Base-by-base conservation (phyloP, 2,329 filamentous ascomycete genomes). In the Byssochlamys sp. region DNA sequence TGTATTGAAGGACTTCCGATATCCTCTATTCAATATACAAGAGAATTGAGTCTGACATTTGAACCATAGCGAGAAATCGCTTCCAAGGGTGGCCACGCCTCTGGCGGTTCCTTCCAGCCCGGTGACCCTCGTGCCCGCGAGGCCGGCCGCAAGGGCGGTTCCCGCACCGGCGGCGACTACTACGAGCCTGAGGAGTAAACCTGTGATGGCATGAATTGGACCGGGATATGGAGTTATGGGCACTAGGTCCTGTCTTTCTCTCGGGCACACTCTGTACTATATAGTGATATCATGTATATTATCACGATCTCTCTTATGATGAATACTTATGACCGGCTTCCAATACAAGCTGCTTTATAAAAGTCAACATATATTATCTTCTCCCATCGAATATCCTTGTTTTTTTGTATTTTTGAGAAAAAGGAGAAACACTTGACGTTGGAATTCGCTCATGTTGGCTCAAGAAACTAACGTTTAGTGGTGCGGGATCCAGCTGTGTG, bases 101-200 rank as follows among this genome's bases (percentile, higher is more conserved):
- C 59, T 29, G 45, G 61, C 39, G 64, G 61, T 11, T 61, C 59
- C 12, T 65, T 65, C 53, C 31, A 59, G 55, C 60, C 59, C 31
- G 62, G 62, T 24, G 60, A 62, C 19, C 48, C 14, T 7, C 49
- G 57, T 7, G 61, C 62, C 10, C 35, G 49, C 9, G 62, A 64
- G 50, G 62, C 62, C 3, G 63, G 63, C 2, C 50, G 57, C 24
- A 65, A 60, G 52, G 62, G 62, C 10, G 49, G 49, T 51, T 51
- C 14, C 10, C 14, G 49, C 25, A 14, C 49, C 49, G 7, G 49
- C 49, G 27, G 14, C 9, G 49, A 51, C 25, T 51, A 51, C 25
- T 51, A 26, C 6, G 4, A n/a, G 7, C 49, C 49, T 1, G 25
- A 51, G 49, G 49, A 51, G 24, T 51, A 51, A 51, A 28, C 10